Evolutionary conservation across 345 rosid genomes (phyloP), one percentile per base, ranked within the genome.

Genomic region (Litchi chinensis): DNA sequence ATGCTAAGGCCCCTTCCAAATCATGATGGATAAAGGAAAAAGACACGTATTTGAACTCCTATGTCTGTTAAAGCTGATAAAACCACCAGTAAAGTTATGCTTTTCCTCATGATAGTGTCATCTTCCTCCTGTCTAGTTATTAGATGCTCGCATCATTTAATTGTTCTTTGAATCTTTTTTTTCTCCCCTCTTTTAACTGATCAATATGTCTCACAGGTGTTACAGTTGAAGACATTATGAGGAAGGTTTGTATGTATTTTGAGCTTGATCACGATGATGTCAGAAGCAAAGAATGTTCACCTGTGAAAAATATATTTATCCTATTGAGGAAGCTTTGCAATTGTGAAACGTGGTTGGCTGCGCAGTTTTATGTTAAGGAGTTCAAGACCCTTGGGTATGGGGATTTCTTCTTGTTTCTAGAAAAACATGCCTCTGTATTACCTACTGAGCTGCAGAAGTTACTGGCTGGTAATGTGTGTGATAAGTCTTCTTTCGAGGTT

Each of bases 301-400:
- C 18, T 39, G 28, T 73, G 39, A 87, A 86, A 71, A 82, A 84
- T 68, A 87, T 77, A 74, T 62, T 91, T 72, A 70, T 76, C 40
- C 73, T 88, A 57, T 41, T 88, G 74, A 87, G 82, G 83, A 89
- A 86, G 88, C 90, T 93, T 44, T 86, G 84, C 70, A 77, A 82
- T 56, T 92, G 98, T 79, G 89, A 84, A 85, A 73, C 70, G 32
- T 88, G 91, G 95, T 74, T 95, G 88, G 85, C 88, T 32, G 91
- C 89, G 83, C 89, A 91, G 78, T 90, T 87, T 81, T 77, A 81
- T 70, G 89, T 93, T 73, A 83, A 82, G 57, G 86, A 91, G 78
- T 95, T 95, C 75, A 85, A 87, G 82, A 86, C 89, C 76, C 97
- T 95, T 84, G 99, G 95, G 68, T 78, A 84, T 89, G 99, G 99